Evolutionary conservation across 805 yeast genomes (phyloP), one percentile per base, ranked within the genome.

Genomic region (Saturnispora dispora): DNA sequence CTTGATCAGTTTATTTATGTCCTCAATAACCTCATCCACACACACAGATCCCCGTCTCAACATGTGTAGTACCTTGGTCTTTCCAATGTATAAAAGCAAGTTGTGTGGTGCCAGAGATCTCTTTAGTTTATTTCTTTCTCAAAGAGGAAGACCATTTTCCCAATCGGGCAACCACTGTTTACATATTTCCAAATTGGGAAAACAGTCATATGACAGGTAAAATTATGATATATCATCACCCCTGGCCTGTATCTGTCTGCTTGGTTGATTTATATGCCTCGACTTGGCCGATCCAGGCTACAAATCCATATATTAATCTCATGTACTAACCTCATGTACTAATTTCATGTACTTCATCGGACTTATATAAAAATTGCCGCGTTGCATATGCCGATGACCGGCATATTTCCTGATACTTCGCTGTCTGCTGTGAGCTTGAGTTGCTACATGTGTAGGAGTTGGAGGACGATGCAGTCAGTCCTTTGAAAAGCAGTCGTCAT

Each of bases 151-250:
- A 22, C 10, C 8, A 1, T 45, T 8, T 15, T 43, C 46, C 36
- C 18, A 20, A 32, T 18, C n/a, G n/a, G 32, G 46, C 22, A n/a
- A 15, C 7, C 27, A 4, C 8, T 32, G 25, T 39, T 40, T 37
- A 47, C 45, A 13, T 37, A 37, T 40, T 47, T 28, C 50, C 50
- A 27, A 47, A 47, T 35, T 22, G 30, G 33, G 48, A 35, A n/a
- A 45, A 0, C 5, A 9, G 15, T 30, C 33, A 11, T 30, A 30
- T 30, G n/a, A 30, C 33, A 30, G 4, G 33, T 30, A 10, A 5
- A 13, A 30, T 11, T 30, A 11, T 30, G 33, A 30, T 30, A 13
- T 3, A 9, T 30, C 33, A 30, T 2, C 15, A 30, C 33, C 11
- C 5, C 33, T 9, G 10, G 15, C 15, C 15, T 5, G 13, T 13